A percentile compares a stretch with the other conserved stretches of the same genome.
These are phyloP conservation scores for Rubroshorea leprosula DNA, from an alignment of 345 rosid species.

Conservation along the genomic window DNA sequence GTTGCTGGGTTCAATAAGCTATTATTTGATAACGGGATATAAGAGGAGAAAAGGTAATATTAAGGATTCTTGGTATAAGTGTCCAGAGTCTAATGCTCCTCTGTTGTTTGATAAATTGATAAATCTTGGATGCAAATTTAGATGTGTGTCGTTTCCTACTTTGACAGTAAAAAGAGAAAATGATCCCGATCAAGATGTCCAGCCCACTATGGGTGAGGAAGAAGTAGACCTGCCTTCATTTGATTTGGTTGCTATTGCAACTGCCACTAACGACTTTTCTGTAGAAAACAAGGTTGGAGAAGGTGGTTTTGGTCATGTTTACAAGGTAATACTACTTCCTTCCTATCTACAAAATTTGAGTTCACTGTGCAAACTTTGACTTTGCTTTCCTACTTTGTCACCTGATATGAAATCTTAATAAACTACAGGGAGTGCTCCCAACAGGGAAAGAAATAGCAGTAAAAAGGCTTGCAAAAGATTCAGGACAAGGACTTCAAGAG, in stretches of 20 bases:
- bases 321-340: constrained; percentile 26
- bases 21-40: background rate
- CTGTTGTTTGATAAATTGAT: too few relatives aligned
- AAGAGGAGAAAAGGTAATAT: background rate
- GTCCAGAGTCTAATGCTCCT: background rate
- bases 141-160: background rate
- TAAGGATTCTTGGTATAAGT: background rate
- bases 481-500: constrained; percentile 27
- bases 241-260: constrained; percentile 2
- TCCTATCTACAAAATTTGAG: background rate
- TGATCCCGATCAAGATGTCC: background rate
- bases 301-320: constrained; percentile 43
- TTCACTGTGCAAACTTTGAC: background rate
- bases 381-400: background rate
- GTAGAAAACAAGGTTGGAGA: constrained; percentile 23
- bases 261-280: constrained; percentile 30
- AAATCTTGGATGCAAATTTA: background rate
- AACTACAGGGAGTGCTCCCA: constrained; percentile 18
- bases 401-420: background rate
- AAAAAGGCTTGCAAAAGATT: constrained; percentile 23
- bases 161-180: background rate
- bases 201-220: background rate
- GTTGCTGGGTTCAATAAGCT: background rate
- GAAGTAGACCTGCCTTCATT: constrained; percentile 14
- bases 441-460: constrained; percentile 26